These are phyloP conservation scores for Talaromyces pinophilus DNA, from an alignment of 2,329 filamentous ascomycete species.

Conservation along the genomic window DNA sequence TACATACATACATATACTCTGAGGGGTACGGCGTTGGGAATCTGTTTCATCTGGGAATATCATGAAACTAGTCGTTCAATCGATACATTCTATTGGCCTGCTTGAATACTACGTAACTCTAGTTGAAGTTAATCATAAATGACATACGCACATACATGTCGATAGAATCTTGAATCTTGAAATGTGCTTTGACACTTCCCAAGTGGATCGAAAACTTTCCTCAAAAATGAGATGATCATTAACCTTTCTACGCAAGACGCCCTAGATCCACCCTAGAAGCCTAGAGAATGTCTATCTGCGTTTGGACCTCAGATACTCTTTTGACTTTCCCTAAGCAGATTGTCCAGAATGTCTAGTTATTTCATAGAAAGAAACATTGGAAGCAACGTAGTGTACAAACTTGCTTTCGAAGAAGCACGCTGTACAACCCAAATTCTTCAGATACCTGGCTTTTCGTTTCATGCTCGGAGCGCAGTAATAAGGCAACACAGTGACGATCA, in stretches of 20 bases:
- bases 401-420: not conserved
- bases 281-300: not conserved
- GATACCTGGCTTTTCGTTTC: not conserved
- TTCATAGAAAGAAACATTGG: not conserved
- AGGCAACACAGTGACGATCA: not conserved
- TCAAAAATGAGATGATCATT: not conserved
- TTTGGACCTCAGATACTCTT: not conserved
- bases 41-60: not conserved
- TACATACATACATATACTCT: constrained; percentile 4
- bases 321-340: not conserved
- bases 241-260: not conserved
- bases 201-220: not conserved
- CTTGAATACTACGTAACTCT: not conserved
- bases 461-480: not conserved
- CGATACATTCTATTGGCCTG: not conserved
- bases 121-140: not conserved
- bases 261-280: not conserved
- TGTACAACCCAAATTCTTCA: not conserved
- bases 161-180: not conserved
- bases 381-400: not conserved
- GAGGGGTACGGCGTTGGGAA: constrained; percentile 3
- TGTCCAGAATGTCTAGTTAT: not conserved
- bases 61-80: constrained; percentile 1
- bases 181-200: not conserved
- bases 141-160: not conserved